Base-by-base conservation (phyloP, 2,329 filamentous ascomycete species). In the Coleophoma crateriformis region DNA sequence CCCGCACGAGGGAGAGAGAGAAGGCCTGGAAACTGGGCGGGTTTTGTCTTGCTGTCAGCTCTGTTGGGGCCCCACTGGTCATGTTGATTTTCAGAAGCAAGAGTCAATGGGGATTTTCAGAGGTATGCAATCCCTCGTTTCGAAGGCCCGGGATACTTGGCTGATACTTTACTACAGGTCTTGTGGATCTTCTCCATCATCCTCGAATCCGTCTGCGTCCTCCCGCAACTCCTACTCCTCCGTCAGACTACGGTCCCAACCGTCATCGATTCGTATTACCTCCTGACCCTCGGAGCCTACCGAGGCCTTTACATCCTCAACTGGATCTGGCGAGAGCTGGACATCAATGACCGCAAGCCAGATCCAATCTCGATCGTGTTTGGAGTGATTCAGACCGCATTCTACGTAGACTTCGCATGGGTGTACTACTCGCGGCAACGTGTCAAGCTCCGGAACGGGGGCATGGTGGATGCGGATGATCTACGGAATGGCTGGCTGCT, bases 221-320 rank as follows among this genome's bases (percentile, higher is more conserved):
- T 97, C 17, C 92, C 92, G 0, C 92, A 97, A 67, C 84, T 97
- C 1, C 80, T 96, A 6, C 84, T 96, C 40, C 82, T 97, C 13
- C 88, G 92, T 52, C 90, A 96, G 68, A 96, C 92, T n/a, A 90
- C 85, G 22, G 90, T 96, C 0, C 92, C 92, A 0, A 97, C 92
- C 45, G 92, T 96, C 43, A 91, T 97, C 70, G 89, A 96, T 67
- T 95, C 89, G n/a, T 96, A 88, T 71, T 97, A 97, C 69, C 87
- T 97, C 49, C 75, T 94, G 45, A 84, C 90, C 1, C 80, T 96
- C 1, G 92, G 91, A 34, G 85, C 85, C 12, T 97, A 96, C 71
- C 88, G 92, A 50, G 88, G 77, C 45, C 81, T 96, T 54, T 96
- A 97, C 70, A 85, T 95, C 53, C 68, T 96, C 44, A 96, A 96